Evolutionary conservation across 208 protist species (phyloP), one percentile per base, ranked within the genome.

Genomic region (Trypanosoma scelopori): DNA sequence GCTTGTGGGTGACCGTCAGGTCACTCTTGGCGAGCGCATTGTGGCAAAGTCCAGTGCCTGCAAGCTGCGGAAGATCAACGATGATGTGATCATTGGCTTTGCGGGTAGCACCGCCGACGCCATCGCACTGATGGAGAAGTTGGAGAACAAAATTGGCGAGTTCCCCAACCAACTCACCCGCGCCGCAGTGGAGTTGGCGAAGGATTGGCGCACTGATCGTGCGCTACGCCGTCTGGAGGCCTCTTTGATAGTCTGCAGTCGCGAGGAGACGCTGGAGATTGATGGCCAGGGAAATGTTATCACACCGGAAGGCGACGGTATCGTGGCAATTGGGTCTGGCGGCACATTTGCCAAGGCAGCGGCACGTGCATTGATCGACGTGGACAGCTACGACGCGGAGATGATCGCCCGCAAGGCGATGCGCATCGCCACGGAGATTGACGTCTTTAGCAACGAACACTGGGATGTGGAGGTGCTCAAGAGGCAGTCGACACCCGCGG

Each of bases 221-320:
- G 92, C 86, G 16, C 82, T 98, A 42, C 87, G 97, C 55, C 85
- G 84, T 27, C 85, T 98, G n/a, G 92, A 98, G 70, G 95, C 95
- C n/a, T 87, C 82, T 18, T 73, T 98, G 0, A 96, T 98, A 70
- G 95, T 98, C 16, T 88, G 82, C 59, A 85, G 92, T 74, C 73
- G 82, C 53, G 84, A 95, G 18, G 91, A 95, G 47, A 95, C 92
- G 20, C 76, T 98, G 15, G 89, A 96, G 69, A 92, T 98, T 51
- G 94, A 97, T 56, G 97, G 97, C 28, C 92, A 96, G 76, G 97
- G 97, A 25, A 97, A 98, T 71, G 94, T 98, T 32, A 89, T 98
- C 37, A 95, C 97, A 15, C 94, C 95, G 3, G 91, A 95, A 74
- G 80, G 87, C n/a, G 92, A 98, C 55, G 95, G 95, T 60, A 92